Evolutionary conservation across 139 green algal genomes (phyloP).

Genomic region (Tetratostichococcus sp.): DNA sequence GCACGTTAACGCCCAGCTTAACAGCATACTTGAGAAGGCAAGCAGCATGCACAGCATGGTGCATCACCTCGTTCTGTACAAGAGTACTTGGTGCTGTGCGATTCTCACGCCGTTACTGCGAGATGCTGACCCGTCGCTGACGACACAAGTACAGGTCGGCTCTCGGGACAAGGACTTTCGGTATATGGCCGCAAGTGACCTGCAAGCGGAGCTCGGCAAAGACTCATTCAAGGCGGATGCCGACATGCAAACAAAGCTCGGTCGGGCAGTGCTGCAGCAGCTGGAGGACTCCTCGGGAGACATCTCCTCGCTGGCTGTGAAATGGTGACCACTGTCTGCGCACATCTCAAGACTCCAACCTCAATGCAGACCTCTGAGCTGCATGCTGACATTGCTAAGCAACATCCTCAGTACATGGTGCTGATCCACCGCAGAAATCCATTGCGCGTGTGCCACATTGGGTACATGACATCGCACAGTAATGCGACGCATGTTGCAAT

Average conservation of each 20-base stretch:
- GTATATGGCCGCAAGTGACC: slow-evolving; percentile 94
- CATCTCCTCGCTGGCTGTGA: slow-evolving; percentile 84
- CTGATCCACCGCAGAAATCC: no score
- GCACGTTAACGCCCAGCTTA: not conserved
- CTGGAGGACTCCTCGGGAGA: slow-evolving; percentile 85
- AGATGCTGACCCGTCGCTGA: no score
- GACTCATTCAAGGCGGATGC: slow-evolving; percentile 65
- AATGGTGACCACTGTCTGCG: slow-evolving; percentile 57
- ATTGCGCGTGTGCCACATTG: no score
- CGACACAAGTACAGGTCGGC: not conserved
- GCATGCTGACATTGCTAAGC: no score
- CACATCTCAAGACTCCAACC: no score
- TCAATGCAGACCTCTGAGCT: no score
- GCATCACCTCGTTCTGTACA: not conserved
- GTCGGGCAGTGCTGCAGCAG: slow-evolving; percentile 66
- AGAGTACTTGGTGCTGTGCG: no score
- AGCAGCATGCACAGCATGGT: not conserved
- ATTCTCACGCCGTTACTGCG: no score
- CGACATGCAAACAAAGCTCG: slow-evolving; percentile 54
- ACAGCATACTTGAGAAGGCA: not conserved
- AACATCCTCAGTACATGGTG: no score
- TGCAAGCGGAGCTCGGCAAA: slow-evolving; percentile 80
- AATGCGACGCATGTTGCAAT: no score
- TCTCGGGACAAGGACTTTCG: slow-evolving; percentile 26
- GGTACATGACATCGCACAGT: no score